phyloP scores from a whole-genome alignment of 192 early-diverging fungal species.

The Geosiphon pyriformis region DNA sequence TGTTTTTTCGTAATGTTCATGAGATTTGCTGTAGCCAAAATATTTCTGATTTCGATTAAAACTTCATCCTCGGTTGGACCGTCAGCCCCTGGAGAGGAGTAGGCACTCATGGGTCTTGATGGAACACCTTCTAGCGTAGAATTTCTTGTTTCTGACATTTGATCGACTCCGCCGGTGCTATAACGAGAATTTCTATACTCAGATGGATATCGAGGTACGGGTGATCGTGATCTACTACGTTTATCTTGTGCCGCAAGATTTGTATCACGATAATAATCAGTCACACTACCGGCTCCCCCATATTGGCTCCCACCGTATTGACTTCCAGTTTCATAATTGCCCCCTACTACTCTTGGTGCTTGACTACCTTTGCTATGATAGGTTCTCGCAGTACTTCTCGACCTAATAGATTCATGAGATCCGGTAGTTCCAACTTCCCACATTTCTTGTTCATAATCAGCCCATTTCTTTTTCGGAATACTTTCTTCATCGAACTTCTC shows the following conservation, averaged over 20 bases:
- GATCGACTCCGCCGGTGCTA: conserved; percentile 13
- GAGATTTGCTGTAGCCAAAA: conserved; percentile 82
- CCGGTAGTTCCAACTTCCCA: conserved; percentile 58
- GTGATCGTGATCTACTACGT: conserved; percentile 12
- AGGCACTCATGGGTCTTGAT: conserved; percentile 8
- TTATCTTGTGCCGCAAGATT: conserved; percentile 10
- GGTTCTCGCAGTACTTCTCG: conserved; percentile 34
- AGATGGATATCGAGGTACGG: conserved; percentile 11
- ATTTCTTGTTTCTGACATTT: conserved; percentile 17
- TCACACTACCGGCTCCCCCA: conserved; percentile 5
- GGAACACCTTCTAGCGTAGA: conserved; percentile 10
- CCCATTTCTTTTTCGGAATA: conserved; percentile 85
- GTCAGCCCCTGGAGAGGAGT: conserved; percentile 16
- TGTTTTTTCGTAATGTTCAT: conserved; percentile 99
- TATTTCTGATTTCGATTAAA: conserved; percentile 61
- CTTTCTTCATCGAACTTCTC: conserved; percentile 81
- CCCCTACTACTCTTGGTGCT: no score
- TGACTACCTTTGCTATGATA: conserved; percentile 31
- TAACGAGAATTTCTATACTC: conserved; percentile 2
- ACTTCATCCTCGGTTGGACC: conserved; percentile 66
- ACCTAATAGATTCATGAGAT: conserved; percentile 39
- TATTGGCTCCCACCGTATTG: conserved; percentile 20
- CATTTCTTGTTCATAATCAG: conserved; percentile 76
- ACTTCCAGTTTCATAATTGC: conserved; percentile 2
- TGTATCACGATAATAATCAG: conserved; percentile 28